phyloP scores from a whole-genome alignment of 805 yeast species.

The Diddensiella santjacobensis region DNA sequence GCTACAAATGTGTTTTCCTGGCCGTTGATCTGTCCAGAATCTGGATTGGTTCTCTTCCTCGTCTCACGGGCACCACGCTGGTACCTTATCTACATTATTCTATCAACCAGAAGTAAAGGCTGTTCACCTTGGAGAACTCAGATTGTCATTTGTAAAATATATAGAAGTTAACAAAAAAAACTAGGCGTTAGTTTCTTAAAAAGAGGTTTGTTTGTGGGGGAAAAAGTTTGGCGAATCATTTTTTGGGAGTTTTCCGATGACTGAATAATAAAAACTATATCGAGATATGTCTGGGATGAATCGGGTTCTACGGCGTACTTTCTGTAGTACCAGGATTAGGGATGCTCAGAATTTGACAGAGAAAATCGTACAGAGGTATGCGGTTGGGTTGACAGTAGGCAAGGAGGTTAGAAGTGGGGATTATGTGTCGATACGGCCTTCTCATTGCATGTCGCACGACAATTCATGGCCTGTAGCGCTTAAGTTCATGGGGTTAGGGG shows the following conservation, averaged over 20 bases:
- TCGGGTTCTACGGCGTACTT: constrained; percentile 6
- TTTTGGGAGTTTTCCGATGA: neutral
- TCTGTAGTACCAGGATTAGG: constrained; percentile 9
- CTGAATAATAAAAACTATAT: neutral
- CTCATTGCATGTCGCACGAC: constrained; percentile 99
- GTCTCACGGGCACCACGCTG: too few species aligned
- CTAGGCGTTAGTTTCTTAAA: too few species aligned
- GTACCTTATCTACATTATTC: too few species aligned
- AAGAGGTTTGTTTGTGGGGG: too few species aligned
- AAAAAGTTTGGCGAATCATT: neutral
- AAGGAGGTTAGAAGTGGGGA: constrained; percentile 85
- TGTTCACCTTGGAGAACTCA: too few species aligned
- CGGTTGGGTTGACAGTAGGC: constrained; percentile 75
- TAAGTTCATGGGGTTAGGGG: constrained; percentile 93
- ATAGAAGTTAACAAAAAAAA: too few species aligned
- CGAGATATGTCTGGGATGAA: neutral
- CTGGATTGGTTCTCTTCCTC: too few species aligned
- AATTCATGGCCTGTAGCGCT: constrained; percentile 99
- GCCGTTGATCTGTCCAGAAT: too few species aligned
- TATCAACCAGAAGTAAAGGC: too few species aligned
- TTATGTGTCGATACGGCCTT: constrained; percentile 90
- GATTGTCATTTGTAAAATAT: too few species aligned
- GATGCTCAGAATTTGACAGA: constrained; percentile 80
- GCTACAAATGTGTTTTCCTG: too few species aligned
- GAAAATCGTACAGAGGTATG: constrained; percentile 89